phyloP scores from a whole-genome alignment of 495 filamentous ascomycete species.

The Rusavskia elegans region DNA sequence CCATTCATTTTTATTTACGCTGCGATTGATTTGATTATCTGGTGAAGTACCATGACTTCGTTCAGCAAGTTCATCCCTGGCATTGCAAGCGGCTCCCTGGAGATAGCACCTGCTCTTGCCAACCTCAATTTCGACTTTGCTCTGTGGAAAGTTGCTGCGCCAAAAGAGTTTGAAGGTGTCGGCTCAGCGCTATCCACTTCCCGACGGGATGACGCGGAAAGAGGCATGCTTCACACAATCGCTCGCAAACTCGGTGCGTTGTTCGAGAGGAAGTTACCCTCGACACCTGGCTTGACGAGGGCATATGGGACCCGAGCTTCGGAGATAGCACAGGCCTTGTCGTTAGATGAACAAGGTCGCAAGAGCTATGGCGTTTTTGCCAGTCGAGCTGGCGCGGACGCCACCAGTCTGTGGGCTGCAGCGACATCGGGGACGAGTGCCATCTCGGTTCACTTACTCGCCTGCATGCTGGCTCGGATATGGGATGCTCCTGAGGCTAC shows the following conservation, averaged over 20 bases:
- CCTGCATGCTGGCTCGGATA: constrained; percentile 23
- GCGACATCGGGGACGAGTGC: constrained; percentile 21
- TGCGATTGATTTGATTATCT: too few species aligned
- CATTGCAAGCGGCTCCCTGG: constrained; percentile 2
- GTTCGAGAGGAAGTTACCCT: constrained; percentile 14
- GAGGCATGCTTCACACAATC: constrained; percentile 12
- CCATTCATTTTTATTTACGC: too few species aligned
- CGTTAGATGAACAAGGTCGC: constrained; percentile 5
- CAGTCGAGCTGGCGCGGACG: constrained; percentile 14
- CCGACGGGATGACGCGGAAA: constrained; percentile 14
- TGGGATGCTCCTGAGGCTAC: constrained; percentile 19
- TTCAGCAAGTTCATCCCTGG: constrained; percentile 1
- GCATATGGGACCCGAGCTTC: constrained; percentile 25
- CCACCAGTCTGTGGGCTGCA: constrained; percentile 24
- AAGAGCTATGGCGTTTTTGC: constrained; percentile 8
- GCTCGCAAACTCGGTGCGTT: constrained; percentile 18
- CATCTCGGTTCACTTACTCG: constrained; percentile 20
- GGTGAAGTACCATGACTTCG: not conserved
- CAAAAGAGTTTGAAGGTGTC: constrained; percentile 14
- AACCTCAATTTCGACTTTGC: constrained; percentile 20
- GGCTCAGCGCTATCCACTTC: constrained; percentile 11
- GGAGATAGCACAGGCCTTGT: constrained; percentile 14
- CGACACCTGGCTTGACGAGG: constrained; percentile 18
- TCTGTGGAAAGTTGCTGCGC: constrained; percentile 15
- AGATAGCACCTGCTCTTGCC: constrained; percentile 11